Evolutionary conservation across 345 rosid genomes (phyloP).

Genomic region (Ceriops zippeliana): DNA sequence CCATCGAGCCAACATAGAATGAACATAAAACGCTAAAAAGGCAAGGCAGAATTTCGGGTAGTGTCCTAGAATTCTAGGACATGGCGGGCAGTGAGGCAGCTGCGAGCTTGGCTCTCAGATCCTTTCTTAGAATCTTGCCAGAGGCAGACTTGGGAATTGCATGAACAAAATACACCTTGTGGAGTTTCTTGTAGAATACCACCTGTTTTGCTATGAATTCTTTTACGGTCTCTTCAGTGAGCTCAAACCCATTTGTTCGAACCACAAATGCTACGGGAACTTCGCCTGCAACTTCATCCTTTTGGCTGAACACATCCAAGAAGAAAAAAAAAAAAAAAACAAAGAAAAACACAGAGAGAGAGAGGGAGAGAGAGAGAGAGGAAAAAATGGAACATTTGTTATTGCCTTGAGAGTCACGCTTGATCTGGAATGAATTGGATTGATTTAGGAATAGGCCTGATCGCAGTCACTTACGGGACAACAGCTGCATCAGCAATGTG

Average conservation of each 20-base stretch:
- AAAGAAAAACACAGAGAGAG: too few relatives aligned
- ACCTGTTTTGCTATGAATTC: slow-evolving; percentile 83
- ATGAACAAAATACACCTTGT: slow-evolving; percentile 65
- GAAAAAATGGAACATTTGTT: background rate
- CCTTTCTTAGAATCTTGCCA: slow-evolving; percentile 84
- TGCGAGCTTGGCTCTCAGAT: slow-evolving; percentile 62
- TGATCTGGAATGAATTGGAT: too few relatives aligned
- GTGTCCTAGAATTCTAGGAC: slow-evolving; percentile 1
- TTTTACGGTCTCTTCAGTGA: slow-evolving; percentile 63
- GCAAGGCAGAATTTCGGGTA: background rate
- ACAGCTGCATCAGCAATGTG: slow-evolving; percentile 86
- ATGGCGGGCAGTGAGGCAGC: slow-evolving; percentile 8
- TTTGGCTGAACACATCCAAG: slow-evolving; percentile 35
- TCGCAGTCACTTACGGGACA: slow-evolving; percentile 56
- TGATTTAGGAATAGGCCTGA: too few relatives aligned
- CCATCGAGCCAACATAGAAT: too few relatives aligned
- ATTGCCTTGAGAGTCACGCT: background rate
- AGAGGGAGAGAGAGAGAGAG: too few relatives aligned
- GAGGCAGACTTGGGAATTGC: slow-evolving; percentile 89
- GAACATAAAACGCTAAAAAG: too few relatives aligned
- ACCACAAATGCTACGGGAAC: slow-evolving; percentile 94
- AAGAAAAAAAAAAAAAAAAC: background rate
- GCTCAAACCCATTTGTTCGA: slow-evolving; percentile 47
- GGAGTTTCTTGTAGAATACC: slow-evolving; percentile 82
- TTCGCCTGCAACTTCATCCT: slow-evolving; percentile 85